Conservation (phyloP, 192 early-diverging fungal genomes). For the Gamsiella multidivaricata region DNA sequence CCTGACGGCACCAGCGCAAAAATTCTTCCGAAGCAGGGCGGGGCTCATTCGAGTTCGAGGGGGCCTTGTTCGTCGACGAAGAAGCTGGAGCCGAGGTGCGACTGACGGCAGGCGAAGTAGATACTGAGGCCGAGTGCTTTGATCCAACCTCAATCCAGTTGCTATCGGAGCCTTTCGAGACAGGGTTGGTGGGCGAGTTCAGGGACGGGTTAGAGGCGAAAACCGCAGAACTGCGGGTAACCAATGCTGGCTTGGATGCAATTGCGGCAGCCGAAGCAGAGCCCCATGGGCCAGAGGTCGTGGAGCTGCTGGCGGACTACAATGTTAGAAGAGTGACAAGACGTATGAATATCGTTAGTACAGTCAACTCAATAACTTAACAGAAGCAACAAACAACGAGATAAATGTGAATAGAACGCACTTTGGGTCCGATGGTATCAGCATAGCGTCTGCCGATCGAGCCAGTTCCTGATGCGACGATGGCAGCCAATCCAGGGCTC, state of each 20-base stretch:
- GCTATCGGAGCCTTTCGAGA: conserved; percentile 3
- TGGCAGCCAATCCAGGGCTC: conserved; percentile 28
- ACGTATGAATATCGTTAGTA: too few relatives aligned
- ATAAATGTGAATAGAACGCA: not conserved
- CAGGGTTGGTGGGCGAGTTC: conserved; percentile 12
- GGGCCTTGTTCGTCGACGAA: not conserved
- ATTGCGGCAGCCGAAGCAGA: conserved; percentile 3
- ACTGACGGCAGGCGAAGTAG: conserved; percentile 1
- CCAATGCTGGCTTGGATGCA: conserved; percentile 13
- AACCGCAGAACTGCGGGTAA: conserved; percentile 14
- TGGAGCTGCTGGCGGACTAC: conserved; percentile 10
- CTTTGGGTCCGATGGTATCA: conserved; percentile 54
- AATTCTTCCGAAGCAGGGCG: conserved; percentile 72
- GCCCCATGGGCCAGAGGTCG: conserved; percentile 24
- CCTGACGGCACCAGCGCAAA: conserved; percentile 75
- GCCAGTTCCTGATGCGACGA: conserved; percentile 27
- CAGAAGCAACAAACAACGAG: not conserved
- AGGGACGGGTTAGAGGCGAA: conserved; percentile 16
- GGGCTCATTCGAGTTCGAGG: conserved; percentile 41
- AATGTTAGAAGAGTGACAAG: not conserved
- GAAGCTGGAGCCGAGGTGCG: not conserved
- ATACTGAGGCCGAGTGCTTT: conserved; percentile 10
- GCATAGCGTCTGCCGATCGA: conserved; percentile 56
- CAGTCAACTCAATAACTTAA: too few relatives aligned
- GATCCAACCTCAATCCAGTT: conserved; percentile 44